Base-by-base conservation (phyloP, 2,329 filamentous ascomycete species). In the Diaporthe ilicicola region DNA sequence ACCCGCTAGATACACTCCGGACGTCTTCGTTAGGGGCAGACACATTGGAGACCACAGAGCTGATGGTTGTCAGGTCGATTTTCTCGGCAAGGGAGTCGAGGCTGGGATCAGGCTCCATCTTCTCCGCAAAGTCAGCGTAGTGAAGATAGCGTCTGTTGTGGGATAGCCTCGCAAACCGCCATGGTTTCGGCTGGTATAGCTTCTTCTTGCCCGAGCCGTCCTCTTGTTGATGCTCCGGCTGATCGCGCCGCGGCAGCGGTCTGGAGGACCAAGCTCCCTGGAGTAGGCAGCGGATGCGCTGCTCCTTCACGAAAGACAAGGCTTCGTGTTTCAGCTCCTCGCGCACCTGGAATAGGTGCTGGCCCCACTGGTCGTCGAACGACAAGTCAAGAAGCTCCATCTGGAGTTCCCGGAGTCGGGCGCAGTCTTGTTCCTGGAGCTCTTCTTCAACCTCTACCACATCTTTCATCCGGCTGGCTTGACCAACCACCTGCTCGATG, bases 251-350 rank as follows among this genome's bases (percentile, higher is more conserved):
- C 64, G 83, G 79, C 13, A 81, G 77, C 6, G 87, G 81, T 81
- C 87, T 82, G 79, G 84, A 80, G 83, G 98, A 99, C 96, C 96
- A 99, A 12, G 93, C 91, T 8, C 96, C 96, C 75, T 94, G 89
- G 4, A 98, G 87, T 48, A 99, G 85, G 78, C 95, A 98, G 67
- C 96, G 89, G 73, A 98, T 93, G 46, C 96, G 91, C 81, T 99
- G 96, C 82, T 99, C 96, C 81, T 97, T 98, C 81, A 98, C 93
- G 78, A 99, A 99, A 77, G 97, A 94, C 67, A 98, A 84, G 13
- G 95, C 94, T 81, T 99, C 96, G 76, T 95, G 91, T 75, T 94
- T 93, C 54, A 98, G 87, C 80, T 97, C 94, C 68, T 98, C 94
- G 42, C 94, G 92, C n/a, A 97, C 93, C 81, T 96, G 94, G 74